Percentiles rank a stretch among this genome's conserved stretches.
Evolutionary conservation across 2,329 filamentous ascomycete species (phyloP).

Genomic region (Diaporthe australafricana): DNA sequence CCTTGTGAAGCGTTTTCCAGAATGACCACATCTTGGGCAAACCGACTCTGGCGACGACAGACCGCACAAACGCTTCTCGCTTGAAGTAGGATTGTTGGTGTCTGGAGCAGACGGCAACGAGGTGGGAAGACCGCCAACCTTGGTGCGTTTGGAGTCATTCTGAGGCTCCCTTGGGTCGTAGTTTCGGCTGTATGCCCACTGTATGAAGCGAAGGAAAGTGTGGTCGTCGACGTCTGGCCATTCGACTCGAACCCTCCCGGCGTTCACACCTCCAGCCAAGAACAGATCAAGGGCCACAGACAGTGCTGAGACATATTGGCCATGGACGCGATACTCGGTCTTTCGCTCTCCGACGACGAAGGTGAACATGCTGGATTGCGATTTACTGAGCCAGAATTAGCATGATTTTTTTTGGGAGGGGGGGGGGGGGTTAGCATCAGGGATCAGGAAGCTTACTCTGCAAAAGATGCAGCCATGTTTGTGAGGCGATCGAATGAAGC

Average conservation of each 20-base stretch:
- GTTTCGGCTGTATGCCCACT: conserved; percentile 27
- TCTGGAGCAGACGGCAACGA: not conserved
- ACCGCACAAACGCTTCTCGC: not conserved
- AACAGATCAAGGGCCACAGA: conserved; percentile 7
- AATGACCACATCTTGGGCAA: not conserved
- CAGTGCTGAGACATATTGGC: not conserved
- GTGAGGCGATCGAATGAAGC: no score
- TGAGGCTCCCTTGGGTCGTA: conserved; percentile 1
- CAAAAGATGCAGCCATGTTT: no score
- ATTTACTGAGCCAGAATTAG: not conserved
- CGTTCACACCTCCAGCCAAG: conserved; percentile 24
- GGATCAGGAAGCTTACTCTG: no score
- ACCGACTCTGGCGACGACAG: not conserved
- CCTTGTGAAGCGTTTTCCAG: not conserved
- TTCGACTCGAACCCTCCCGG: conserved; percentile 7
- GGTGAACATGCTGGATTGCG: not conserved
- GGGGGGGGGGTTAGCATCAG: no score
- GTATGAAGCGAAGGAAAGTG: conserved; percentile 26
- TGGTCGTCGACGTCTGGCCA: conserved; percentile 29
- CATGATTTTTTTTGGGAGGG: no score
- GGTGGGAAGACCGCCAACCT: not conserved
- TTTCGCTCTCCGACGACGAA: not conserved
- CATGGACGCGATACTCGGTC: not conserved
- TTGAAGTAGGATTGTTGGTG: not conserved
- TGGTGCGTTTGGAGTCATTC: not conserved